Evolutionary conservation across 1,284 basidiomycete genomes (phyloP).

Genomic region (Trametes sp.): DNA sequence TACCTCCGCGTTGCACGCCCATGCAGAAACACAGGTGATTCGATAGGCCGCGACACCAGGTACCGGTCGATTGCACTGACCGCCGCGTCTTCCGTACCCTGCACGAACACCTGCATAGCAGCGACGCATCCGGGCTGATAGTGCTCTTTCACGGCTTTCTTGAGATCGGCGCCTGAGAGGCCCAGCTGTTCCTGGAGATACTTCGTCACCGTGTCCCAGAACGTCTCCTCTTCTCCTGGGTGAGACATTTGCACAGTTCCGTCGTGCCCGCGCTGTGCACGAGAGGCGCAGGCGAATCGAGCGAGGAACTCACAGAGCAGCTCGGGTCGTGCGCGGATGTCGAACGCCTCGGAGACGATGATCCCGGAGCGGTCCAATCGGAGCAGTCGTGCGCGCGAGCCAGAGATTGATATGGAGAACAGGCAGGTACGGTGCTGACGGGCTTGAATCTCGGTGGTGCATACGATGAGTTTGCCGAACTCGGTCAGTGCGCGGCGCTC

Average conservation of each 20-base stretch:
- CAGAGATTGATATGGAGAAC: conserved; percentile 14
- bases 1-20: conserved; percentile 11
- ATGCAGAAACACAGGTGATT: not conserved
- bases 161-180: conserved; percentile 6
- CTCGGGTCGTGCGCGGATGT: conserved; percentile 14
- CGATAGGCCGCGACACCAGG: conserved; percentile 17
- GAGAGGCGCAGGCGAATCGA: conserved; percentile 1
- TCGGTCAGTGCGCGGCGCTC: too few relatives aligned
- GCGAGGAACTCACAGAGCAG: conserved; percentile 11
- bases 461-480: conserved; percentile 9
- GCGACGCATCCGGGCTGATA: conserved; percentile 6
- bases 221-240: conserved; percentile 12
- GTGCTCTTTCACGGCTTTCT: not conserved
- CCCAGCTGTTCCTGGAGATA: conserved; percentile 11
- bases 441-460: conserved; percentile 7
- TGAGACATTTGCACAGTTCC: not conserved
- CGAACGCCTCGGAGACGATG: conserved; percentile 12
- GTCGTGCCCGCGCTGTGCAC: conserved; percentile 13
- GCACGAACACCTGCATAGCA: not conserved
- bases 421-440: conserved; percentile 12
- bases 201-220: not conserved
- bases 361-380: conserved; percentile 23
- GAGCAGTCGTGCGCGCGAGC: conserved; percentile 12
- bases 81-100: too few relatives aligned
- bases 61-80: not conserved